Conservation (phyloP, 2,329 filamentous ascomycete species). For the Helminthosporium solani region DNA sequence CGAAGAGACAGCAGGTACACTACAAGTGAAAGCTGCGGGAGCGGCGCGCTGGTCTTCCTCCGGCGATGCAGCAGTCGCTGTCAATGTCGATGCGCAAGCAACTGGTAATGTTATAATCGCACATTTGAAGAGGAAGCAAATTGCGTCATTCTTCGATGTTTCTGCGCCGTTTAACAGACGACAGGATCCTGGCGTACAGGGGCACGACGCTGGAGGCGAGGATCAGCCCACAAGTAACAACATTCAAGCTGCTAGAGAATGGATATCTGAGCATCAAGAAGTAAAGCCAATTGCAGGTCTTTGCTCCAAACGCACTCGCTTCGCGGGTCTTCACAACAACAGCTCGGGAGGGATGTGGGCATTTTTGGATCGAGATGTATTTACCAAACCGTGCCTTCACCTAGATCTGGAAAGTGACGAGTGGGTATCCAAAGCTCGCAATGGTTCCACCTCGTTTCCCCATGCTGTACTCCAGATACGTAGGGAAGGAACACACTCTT, state of each 20-base stretch:
- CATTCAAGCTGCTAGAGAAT: slow-evolving; percentile 39
- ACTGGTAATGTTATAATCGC: slow-evolving; percentile 26
- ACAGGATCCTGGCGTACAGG: slow-evolving; percentile 10
- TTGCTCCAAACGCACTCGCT: slow-evolving; percentile 49
- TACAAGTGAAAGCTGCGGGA: slow-evolving; percentile 34
- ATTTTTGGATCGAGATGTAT: slow-evolving; percentile 50
- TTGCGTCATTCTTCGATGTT: slow-evolving; percentile 43
- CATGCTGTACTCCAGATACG: slow-evolving; percentile 55
- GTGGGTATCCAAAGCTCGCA: slow-evolving; percentile 29
- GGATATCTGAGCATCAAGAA: slow-evolving; percentile 47
- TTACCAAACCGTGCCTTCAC: slow-evolving; percentile 39
- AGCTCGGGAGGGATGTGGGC: slow-evolving; percentile 48
- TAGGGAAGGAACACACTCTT: slow-evolving; percentile 46
- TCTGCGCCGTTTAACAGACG: slow-evolving; percentile 17
- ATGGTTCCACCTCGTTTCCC: slow-evolving; percentile 44
- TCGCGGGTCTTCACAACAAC: slow-evolving; percentile 50
- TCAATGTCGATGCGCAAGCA: slow-evolving; percentile 15
- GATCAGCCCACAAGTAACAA: slow-evolving; percentile 7
- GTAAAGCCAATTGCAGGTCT: slow-evolving; percentile 50
- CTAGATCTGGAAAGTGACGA: slow-evolving; percentile 33
- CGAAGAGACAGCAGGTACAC: slow-evolving; percentile 35
- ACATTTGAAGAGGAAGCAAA: slow-evolving; percentile 45
- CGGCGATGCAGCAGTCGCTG: slow-evolving; percentile 33
- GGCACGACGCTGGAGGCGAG: slow-evolving; percentile 12
- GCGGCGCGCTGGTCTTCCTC: slow-evolving; percentile 39